phyloP scores from a whole-genome alignment of 1,284 basidiomycete species.

The Ustilago loliicola region DNA sequence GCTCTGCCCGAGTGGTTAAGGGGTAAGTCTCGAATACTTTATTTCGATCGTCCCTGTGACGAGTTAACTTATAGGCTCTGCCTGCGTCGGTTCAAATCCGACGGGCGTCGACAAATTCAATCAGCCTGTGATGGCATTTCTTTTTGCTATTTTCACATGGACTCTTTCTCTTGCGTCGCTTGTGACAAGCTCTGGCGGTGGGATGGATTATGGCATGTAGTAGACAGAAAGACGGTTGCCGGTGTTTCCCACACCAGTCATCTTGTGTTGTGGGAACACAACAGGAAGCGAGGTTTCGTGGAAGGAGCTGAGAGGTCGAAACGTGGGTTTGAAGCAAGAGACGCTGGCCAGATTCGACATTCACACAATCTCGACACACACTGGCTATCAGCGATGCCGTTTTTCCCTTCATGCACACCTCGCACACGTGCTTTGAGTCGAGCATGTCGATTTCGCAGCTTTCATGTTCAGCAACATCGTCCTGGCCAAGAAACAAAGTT shows the following conservation, averaged over 20 bases:
- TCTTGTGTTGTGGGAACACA: background rate
- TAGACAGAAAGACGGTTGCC: too few species aligned
- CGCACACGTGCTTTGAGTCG: background rate
- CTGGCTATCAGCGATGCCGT: background rate
- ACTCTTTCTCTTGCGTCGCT: too few species aligned
- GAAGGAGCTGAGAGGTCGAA: background rate
- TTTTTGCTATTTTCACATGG: too few species aligned
- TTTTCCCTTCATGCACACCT: background rate
- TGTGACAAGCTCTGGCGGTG: too few species aligned
- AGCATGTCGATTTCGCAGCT: background rate
- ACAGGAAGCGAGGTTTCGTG: background rate
- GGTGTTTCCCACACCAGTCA: background rate
- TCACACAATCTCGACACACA: background rate
- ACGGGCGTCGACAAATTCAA: slow-evolving; percentile 34
- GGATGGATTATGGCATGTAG: too few species aligned
- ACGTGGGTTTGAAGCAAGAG: background rate
- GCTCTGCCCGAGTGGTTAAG: slow-evolving; percentile 54
- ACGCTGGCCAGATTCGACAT: too few species aligned
- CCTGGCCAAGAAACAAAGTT: background rate
- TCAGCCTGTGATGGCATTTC: too few species aligned
- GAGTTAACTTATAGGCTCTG: slow-evolving; percentile 49
- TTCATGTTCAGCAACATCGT: background rate
- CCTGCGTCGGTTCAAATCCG: slow-evolving; percentile 54
- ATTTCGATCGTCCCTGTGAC: slow-evolving; percentile 33
- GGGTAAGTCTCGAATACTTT: slow-evolving; percentile 42